Conservation (phyloP, 768 basidiomycete genomes). For the Hygrocybe punicea region DNA sequence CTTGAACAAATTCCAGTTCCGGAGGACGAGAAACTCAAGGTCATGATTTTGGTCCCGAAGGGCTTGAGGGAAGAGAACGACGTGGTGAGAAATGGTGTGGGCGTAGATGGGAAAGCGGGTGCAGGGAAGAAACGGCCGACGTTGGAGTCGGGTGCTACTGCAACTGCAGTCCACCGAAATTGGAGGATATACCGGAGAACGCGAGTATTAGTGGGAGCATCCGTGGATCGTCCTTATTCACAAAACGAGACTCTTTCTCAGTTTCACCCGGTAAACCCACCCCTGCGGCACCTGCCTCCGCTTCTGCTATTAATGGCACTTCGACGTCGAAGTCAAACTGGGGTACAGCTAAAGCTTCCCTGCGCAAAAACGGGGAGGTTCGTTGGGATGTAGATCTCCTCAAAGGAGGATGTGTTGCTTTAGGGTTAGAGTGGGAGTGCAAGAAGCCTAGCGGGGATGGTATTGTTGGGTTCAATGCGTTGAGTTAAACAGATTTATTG, state of each 20-base stretch:
- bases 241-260: not conserved
- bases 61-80: not conserved
- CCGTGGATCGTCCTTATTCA: not conserved
- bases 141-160: not conserved
- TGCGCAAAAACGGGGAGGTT: slow-evolving; percentile 2
- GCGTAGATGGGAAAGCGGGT: not conserved
- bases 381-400: slow-evolving; percentile 1
- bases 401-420: slow-evolving; percentile 5
- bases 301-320: not conserved
- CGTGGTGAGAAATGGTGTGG: slow-evolving; percentile 3
- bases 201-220: not conserved
- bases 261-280: not conserved
- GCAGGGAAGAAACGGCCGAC: not conserved
- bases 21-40: slow-evolving; percentile 3
- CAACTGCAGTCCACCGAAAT: not conserved
- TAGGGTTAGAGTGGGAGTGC: slow-evolving; percentile 5
- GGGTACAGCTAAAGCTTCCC: slow-evolving; percentile 2
- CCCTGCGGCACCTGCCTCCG: not conserved
- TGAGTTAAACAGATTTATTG: not conserved
- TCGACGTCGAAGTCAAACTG: not conserved
- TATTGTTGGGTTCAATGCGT: not conserved
- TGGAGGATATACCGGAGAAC: not conserved
- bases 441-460: slow-evolving; percentile 1
- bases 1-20: slow-evolving; percentile 4
- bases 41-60: not conserved